Evolutionary conservation across 345 rosid species (phyloP), one percentile per base, ranked within the genome.

Genomic region (Geranium rotundifolium): DNA sequence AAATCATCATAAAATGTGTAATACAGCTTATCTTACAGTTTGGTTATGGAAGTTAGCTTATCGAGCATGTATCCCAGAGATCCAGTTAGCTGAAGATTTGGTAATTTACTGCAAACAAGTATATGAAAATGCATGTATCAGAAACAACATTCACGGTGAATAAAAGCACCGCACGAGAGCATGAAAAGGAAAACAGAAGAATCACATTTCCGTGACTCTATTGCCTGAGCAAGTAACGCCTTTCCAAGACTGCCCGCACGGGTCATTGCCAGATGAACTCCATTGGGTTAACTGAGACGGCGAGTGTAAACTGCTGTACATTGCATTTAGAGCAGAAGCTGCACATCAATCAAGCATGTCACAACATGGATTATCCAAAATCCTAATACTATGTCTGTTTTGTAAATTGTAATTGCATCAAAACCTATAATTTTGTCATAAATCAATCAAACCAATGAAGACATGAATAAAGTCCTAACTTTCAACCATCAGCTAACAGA

Each of bases 221-320:
- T 83, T 72, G 76, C 75, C 85, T 29, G 90, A 82, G 80, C 99
- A 95, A 65, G 78, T 75, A 27, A 95, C 61, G 66, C 99, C 99
- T 81, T 60, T 86, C 99, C 99, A 95, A 17, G 83, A 77, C 68
- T 88, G 89, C 55, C 84, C 96, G 62, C 99, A 95, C 15, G 99
- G 99, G 73, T 95, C 96, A 54, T 78, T 84, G 13, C 95, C 85
- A 63, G 68, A 80, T 56, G 75, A 34, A 3, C 71, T 82, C 99
- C 99, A 95, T 49, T 80, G 77, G 4, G 84, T 72, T 54, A 95
- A 75, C 82, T 82, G 91, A 56, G 67, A 31, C 13, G 87, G 88
- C 19, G 82, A 78, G 75, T 74, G 70, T 73, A 95, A 79, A 69
- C 72, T 72, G 81, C 1, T 73, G 73, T 56, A 95, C 84, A 95